Evolutionary conservation across 164 flowering plant species (phyloP).

Genomic region (Magnolia changhungtana): DNA sequence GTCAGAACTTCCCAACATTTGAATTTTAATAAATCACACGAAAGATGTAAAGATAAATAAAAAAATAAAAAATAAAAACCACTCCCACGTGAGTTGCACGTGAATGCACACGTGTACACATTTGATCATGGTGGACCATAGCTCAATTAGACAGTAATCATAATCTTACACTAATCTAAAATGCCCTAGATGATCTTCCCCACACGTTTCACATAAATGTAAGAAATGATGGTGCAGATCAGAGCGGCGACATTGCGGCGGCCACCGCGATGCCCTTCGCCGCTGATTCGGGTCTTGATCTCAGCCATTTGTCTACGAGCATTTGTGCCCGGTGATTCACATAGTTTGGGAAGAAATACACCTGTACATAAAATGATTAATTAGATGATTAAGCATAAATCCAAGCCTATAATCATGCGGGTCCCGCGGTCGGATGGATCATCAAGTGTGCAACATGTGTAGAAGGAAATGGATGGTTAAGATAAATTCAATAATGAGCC

Average conservation of each 20-base stretch:
- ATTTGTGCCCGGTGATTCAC: constrained; percentile 35
- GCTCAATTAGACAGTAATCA: too few relatives aligned
- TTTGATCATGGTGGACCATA: too few relatives aligned
- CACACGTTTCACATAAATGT: background rate
- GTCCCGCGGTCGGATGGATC: background rate
- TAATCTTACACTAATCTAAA: too few relatives aligned
- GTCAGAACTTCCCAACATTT: too few relatives aligned
- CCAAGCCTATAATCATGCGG: background rate
- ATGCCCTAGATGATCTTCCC: too few relatives aligned
- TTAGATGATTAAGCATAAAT: background rate
- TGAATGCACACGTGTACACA: too few relatives aligned
- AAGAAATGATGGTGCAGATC: background rate
- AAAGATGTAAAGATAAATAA: too few relatives aligned
- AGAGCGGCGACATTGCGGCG: background rate
- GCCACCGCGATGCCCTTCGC: background rate
- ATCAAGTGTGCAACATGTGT: too few relatives aligned
- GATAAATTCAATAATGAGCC: background rate
- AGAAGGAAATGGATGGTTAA: too few relatives aligned
- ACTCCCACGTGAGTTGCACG: too few relatives aligned
- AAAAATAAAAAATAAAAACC: too few relatives aligned
- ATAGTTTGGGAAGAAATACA: constrained; percentile 60
- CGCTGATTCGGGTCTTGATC: constrained; percentile 29
- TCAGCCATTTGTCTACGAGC: constrained; percentile 50
- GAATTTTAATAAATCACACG: too few relatives aligned
- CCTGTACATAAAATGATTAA: constrained; percentile 27